These are phyloP conservation scores for Thymus quinquecostatus DNA, from an alignment of 257 asterid species.

Conservation along the genomic window DNA sequence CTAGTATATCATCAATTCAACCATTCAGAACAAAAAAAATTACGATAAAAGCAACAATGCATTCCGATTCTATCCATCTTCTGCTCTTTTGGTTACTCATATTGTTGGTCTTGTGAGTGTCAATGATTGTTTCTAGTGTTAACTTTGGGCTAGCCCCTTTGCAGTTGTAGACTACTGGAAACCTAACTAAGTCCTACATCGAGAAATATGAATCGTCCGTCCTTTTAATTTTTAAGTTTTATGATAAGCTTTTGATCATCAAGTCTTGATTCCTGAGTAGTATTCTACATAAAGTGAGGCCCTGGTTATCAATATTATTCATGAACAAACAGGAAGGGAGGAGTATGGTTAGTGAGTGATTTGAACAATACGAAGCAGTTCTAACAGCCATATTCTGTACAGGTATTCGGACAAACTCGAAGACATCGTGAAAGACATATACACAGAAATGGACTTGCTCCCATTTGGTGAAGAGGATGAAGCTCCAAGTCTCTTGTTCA, in stretches of 20 bases:
- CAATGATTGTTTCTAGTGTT: neutral
- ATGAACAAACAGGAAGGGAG: neutral
- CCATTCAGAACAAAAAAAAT: neutral
- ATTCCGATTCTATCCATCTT: neutral
- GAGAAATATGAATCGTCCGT: too few species aligned
- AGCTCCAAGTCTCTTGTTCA: conserved; percentile 55
- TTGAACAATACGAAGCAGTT: neutral
- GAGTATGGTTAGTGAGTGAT: too few species aligned
- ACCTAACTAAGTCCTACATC: too few species aligned
- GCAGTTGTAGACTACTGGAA: too few species aligned
- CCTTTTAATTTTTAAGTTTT: neutral
- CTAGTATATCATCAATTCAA: too few species aligned
- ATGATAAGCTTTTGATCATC: conserved; percentile 12
- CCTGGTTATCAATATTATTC: too few species aligned
- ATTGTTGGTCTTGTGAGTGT: neutral
- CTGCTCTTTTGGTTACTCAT: neutral
- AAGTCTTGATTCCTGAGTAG: neutral
- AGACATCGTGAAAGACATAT: conserved; percentile 63
- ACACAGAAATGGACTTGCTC: conserved; percentile 72
- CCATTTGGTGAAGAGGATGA: conserved; percentile 90
- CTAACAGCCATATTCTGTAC: conserved; percentile 27
- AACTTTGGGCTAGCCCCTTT: neutral
- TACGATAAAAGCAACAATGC: neutral
- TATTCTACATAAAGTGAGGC: neutral
- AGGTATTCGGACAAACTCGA: conserved; percentile 67